Percentiles rank a stretch among this genome's conserved stretches.
Conservation (phyloP, 2,329 filamentous ascomycete genomes). For the Xylaria sp. region DNA sequence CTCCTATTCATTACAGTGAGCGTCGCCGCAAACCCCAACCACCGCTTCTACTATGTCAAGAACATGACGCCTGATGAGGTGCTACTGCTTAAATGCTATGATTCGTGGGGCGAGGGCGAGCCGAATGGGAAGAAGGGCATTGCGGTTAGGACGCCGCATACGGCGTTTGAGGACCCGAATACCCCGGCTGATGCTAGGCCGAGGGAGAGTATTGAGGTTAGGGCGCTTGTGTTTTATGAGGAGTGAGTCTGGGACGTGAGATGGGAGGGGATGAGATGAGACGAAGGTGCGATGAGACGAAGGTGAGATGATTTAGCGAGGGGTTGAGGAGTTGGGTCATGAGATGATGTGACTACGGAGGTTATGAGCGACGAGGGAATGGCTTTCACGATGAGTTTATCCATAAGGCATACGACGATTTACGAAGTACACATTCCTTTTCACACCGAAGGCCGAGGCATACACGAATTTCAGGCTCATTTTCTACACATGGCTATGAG, state of each 20-base stretch:
- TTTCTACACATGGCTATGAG: too few species aligned
- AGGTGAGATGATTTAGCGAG: neutral
- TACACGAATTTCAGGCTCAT: too few species aligned
- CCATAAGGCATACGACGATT: neutral
- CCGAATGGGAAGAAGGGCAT: conserved; percentile 34
- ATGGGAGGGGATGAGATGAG: neutral
- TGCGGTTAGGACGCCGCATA: conserved; percentile 46
- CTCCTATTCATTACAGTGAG: conserved; percentile 32
- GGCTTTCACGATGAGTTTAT: neutral
- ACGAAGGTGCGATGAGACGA: neutral
- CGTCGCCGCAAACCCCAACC: conserved; percentile 51
- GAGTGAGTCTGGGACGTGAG: neutral
- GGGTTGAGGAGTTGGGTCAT: neutral
- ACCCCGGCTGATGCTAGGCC: conserved; percentile 42
- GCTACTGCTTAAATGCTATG: conserved; percentile 49
- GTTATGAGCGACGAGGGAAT: too few species aligned
- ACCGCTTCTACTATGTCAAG: conserved; percentile 61
- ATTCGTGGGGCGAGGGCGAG: conserved; percentile 40
- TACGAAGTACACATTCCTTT: too few species aligned
- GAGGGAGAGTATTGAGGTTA: conserved; percentile 59
- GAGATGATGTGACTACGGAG: neutral
- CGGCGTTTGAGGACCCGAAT: conserved; percentile 50
- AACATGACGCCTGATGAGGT: conserved; percentile 57
- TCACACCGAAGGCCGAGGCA: too few species aligned
- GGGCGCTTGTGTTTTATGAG: conserved; percentile 58